phyloP scores from a whole-genome alignment of 2,329 filamentous ascomycete species.

The Aureobasidium sp. region DNA sequence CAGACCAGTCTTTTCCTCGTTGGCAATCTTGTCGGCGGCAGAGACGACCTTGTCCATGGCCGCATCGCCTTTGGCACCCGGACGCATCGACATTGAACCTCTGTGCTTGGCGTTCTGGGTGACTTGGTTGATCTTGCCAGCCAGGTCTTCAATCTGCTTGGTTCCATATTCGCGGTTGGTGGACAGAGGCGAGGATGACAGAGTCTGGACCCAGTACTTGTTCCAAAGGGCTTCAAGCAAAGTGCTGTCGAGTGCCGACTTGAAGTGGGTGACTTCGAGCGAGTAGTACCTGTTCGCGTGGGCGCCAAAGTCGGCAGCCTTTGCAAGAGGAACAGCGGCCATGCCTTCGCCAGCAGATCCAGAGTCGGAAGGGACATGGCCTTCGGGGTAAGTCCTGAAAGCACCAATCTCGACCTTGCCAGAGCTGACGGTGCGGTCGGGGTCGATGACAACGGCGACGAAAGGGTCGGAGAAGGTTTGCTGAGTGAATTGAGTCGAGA shows the following conservation, averaged over 20 bases:
- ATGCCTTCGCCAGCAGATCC: constrained; percentile 42
- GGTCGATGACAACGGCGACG: constrained; percentile 91
- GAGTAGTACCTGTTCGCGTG: constrained; percentile 87
- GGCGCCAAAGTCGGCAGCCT: constrained; percentile 91
- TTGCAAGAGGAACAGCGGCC: constrained; percentile 78
- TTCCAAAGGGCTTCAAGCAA: constrained; percentile 90
- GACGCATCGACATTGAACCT: constrained; percentile 19
- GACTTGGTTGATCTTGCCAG: constrained; percentile 61
- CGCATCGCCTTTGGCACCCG: constrained; percentile 32
- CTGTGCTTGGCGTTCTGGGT: constrained; percentile 27
- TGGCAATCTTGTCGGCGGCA: constrained; percentile 53
- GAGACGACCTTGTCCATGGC: constrained; percentile 53
- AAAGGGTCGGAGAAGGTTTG: constrained; percentile 85
- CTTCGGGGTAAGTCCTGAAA: constrained; percentile 80
- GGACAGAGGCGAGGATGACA: constrained; percentile 82
- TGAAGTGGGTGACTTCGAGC: constrained; percentile 87
- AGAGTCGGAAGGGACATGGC: constrained; percentile 50
- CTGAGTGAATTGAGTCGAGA: constrained; percentile 76
- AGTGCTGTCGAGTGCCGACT: constrained; percentile 80
- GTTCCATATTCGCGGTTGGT: constrained; percentile 89
- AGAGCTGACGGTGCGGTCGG: constrained; percentile 86
- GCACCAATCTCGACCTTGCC: constrained; percentile 97
- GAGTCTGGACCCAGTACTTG: constrained; percentile 97
- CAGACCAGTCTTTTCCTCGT: constrained; percentile 55
- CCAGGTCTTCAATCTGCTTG: constrained; percentile 84